phyloP scores from a whole-genome alignment of 768 basidiomycete species.

The Ramaria sp. region DNA sequence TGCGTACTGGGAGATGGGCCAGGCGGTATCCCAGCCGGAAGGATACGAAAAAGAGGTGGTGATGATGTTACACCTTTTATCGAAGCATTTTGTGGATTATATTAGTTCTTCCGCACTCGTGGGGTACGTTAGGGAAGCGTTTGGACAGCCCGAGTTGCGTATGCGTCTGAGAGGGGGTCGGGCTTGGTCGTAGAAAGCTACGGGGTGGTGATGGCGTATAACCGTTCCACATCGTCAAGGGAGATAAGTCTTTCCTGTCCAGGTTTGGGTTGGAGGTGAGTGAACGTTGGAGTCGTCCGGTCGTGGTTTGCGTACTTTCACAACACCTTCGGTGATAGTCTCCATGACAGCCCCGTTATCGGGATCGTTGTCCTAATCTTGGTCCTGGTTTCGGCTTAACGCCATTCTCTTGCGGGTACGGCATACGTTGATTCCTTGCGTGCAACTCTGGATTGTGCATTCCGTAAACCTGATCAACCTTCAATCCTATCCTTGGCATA shows the following conservation, averaged over 20 bases:
- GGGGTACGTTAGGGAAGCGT: no score
- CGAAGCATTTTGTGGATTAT: no score
- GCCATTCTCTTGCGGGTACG: conserved; percentile 37
- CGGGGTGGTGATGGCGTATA: not conserved
- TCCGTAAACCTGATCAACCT: conserved; percentile 29
- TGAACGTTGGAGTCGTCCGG: not conserved
- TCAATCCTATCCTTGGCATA: conserved; percentile 83
- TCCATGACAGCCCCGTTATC: no score
- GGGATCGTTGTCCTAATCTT: no score
- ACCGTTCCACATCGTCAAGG: not conserved
- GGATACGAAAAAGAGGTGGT: no score
- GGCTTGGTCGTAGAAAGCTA: conserved; percentile 1
- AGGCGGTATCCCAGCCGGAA: no score
- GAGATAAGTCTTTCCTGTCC: not conserved
- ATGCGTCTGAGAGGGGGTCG: not conserved
- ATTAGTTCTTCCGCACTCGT: no score
- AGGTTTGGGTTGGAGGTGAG: not conserved
- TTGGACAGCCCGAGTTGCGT: no score
- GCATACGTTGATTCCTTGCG: conserved; percentile 74
- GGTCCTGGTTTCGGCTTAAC: conserved; percentile 8
- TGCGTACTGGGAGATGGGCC: no score
- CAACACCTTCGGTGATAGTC: no score
- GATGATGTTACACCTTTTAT: no score
- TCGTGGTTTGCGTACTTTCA: no score
- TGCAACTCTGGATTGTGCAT: conserved; percentile 33